Evolutionary conservation across 2,329 filamentous ascomycete genomes (phyloP).

Genomic region (Colletotrichum sp.): DNA sequence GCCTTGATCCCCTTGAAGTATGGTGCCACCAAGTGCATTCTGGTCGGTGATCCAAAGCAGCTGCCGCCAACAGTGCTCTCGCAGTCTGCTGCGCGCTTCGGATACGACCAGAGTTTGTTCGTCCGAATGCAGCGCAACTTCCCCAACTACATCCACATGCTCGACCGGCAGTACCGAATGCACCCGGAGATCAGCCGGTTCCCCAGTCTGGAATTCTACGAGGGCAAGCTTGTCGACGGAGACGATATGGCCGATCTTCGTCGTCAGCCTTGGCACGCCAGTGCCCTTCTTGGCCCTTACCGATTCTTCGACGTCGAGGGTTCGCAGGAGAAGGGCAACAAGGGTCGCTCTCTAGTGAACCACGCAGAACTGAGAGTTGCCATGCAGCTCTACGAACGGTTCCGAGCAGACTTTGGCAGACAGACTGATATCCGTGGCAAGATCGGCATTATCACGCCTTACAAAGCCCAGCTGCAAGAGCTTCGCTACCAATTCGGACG

Average conservation of each 20-base stretch:
- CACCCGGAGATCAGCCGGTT: slow-evolving; percentile 95
- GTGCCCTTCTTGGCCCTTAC: slow-evolving; percentile 83
- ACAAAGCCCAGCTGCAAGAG: slow-evolving; percentile 89
- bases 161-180: slow-evolving; percentile 99
- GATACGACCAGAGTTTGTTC: slow-evolving; percentile 97
- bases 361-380: slow-evolving; percentile 85
- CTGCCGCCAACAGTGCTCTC: slow-evolving; percentile 95
- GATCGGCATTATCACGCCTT: slow-evolving; percentile 96
- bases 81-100: slow-evolving; percentile 87
- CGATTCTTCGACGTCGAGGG: slow-evolving; percentile 97
- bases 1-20: slow-evolving; percentile 97
- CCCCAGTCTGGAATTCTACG: slow-evolving; percentile 91
- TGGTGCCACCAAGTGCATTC: slow-evolving; percentile 93
- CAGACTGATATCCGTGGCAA: slow-evolving; percentile 77
- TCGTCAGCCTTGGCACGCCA: slow-evolving; percentile 83
- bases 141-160: slow-evolving; percentile 84
- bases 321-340: slow-evolving; percentile 79
- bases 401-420: slow-evolving; percentile 71
- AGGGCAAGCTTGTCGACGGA: slow-evolving; percentile 84
- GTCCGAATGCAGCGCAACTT: slow-evolving; percentile 97
- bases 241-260: slow-evolving; percentile 80
- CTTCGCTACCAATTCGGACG: slow-evolving; percentile 76
- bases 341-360: slow-evolving; percentile 91
- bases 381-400: slow-evolving; percentile 80
- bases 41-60: slow-evolving; percentile 98